Evolutionary conservation across 305 asterid species (phyloP), one percentile per base, ranked within the genome.

Genomic region (Caryopteris hybrid): DNA sequence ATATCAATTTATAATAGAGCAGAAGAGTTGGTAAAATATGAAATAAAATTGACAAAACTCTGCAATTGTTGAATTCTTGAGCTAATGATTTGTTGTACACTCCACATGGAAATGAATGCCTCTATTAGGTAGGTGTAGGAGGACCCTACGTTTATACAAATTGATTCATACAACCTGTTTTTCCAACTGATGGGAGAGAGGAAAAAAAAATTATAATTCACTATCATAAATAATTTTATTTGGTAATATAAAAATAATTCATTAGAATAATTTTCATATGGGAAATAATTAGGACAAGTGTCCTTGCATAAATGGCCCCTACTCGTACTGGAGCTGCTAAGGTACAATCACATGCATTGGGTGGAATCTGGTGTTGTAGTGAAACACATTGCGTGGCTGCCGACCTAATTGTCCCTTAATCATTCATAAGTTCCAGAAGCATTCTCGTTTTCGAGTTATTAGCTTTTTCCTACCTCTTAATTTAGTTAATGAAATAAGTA

Each of bases 51-150:
- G 31, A 2, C 23, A 13, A 29, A 25, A 29, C 42, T 54, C 23
- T 8, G 25, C n/a, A 16, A 17, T 33, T 16, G 47, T 16, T 14
- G 46, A 17, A 22, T 33, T 11, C 5, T 4, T 43, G 14, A 54
- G 42, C 4, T 34, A 62, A 61, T 43, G 39, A 51, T 61, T 70
- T 61, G 41, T 47, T 48, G 39, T 65, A 61, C 78, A 67, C 45
- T 61, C 70, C 78, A 74, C 79, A 54, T 74, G 79, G 71, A 10
- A 29, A 38, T 38, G 36, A 51, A 56, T 57, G 68, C 41, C 55
- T 11, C 23, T 47, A 39, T 10, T 65, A 34, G 72, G 62, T 56
- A n/a, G n/a, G n/a, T n/a, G 77, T 60, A 13, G 39, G 50, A 34
- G 62, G 61, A 48, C 68, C 77, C 69, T 63, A 46, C 74, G 3